Base-by-base conservation (phyloP, 2,329 filamentous ascomycete genomes). In the Ceratocystis variospora region DNA sequence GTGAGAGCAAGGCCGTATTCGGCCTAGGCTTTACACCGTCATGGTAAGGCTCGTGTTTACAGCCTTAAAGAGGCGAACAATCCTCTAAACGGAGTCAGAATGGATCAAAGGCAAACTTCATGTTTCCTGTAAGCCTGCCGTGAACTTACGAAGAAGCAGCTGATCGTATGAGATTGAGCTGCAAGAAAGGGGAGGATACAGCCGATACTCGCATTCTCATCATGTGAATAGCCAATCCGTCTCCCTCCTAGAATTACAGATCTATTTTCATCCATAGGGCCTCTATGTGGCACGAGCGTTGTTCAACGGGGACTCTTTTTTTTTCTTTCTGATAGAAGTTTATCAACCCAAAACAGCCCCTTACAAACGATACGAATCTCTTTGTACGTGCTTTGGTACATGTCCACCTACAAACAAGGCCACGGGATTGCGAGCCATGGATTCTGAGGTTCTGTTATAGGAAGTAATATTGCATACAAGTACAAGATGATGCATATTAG, bases 321-420 rank as follows among this genome's bases (percentile, higher is more conserved):
- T 19, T 8, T 6, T 22, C 12, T n/a, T 59, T 3, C 8, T 33
- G 31, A 31, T 10, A n/a, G 7, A 31, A 37, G 10, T 33, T n/a
- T 5, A 59, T 37, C 37, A 41, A 41, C 12, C 37, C 37, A 41
- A 41, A 41, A 41, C 37, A 41, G 1, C 37, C 37, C 31, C 55
- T 37, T 59, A 37, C 55, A 59, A 25, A 5, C 22, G 28, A 59
- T 59, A 59, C 55, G 55, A 59, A 59, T 59, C 17, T 59, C 28
- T 17, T 59, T 59, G 28, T 59, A 19, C 2, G 4, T 59, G 22
- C 10, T n/a, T 53, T 19, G n/a, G n/a, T 22, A 22, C 46, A 50
- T 50, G 22, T 12, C 8, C 8, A 50, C 17, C 46, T 50, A 22
- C 46, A 50, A 1, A 59, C 53, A 59, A 37, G 25, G n/a, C 28